Conservation (phyloP, 2,329 filamentous ascomycete genomes). For the Pseudogymnoascus sp. region DNA sequence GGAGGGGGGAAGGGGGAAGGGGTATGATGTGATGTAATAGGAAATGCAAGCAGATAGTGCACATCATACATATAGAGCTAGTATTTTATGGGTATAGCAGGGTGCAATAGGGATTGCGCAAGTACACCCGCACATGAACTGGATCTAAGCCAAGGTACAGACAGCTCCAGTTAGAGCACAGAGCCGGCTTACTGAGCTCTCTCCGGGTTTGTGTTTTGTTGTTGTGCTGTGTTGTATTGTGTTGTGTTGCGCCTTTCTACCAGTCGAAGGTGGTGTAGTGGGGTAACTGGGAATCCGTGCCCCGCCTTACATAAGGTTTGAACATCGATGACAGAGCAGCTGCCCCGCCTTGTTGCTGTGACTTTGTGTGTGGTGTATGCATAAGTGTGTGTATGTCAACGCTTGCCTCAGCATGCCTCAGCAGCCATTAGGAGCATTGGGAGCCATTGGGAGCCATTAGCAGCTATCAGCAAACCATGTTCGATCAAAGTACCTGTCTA, state of each 20-base stretch:
- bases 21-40: background rate
- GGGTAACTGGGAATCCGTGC: background rate
- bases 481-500: background rate
- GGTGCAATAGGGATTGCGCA: background rate
- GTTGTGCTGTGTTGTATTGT: background rate
- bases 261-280: background rate
- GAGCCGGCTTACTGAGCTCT: background rate
- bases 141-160: background rate
- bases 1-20: background rate
- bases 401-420: background rate
- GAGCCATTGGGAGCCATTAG: background rate
- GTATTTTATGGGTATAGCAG: background rate
- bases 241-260: background rate
- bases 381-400: background rate
- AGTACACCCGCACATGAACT: background rate
- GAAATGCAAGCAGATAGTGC: background rate
- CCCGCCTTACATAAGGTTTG: slow-evolving; percentile 4
- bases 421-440: background rate
- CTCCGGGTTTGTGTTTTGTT: background rate
- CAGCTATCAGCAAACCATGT: background rate
- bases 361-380: background rate
- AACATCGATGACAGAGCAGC: background rate
- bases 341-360: background rate
- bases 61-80: background rate
- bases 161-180: background rate